Conservation (phyloP, 2,329 filamentous ascomycete genomes). For the Monilinia laxa region DNA sequence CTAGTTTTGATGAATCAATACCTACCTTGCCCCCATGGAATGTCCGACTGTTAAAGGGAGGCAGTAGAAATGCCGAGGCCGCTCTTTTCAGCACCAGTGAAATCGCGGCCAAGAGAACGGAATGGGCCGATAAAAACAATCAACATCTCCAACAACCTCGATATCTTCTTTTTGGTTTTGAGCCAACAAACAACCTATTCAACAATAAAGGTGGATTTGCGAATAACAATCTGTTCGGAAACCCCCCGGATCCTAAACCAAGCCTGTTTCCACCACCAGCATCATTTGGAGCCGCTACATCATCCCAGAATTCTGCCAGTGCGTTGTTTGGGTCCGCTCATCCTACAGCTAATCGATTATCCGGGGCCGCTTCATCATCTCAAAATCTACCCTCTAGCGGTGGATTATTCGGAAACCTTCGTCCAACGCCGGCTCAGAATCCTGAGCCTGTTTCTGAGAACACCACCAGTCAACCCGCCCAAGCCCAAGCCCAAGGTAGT, state of each 20-base stretch:
- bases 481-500: not conserved
- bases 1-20: slow-evolving; percentile 49
- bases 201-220: slow-evolving; percentile 7
- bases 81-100: slow-evolving; percentile 34
- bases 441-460: not conserved
- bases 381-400: not conserved
- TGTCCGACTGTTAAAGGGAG: slow-evolving; percentile 43
- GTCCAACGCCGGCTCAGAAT: not conserved
- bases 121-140: slow-evolving; percentile 26
- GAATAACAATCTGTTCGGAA: slow-evolving; percentile 2
- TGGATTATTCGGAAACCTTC: not conserved
- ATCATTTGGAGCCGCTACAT: slow-evolving; percentile 1
- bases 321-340: not conserved
- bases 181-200: not conserved
- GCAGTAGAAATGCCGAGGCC: slow-evolving; percentile 24
- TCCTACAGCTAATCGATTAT: not conserved
- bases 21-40: slow-evolving; percentile 50
- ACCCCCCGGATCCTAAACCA: not conserved
- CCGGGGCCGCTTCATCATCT: not conserved
- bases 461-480: not conserved
- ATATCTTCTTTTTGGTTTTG: slow-evolving; percentile 12
- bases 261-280: not conserved
- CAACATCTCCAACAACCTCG: slow-evolving; percentile 39
- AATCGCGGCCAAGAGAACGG: slow-evolving; percentile 43
- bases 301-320: not conserved